A percentile compares a stretch with the other conserved stretches of the same genome.
phyloP scores from a whole-genome alignment of 225 moss, liverwort and hornwort species.

The Rhytidiadelphus loreus region DNA sequence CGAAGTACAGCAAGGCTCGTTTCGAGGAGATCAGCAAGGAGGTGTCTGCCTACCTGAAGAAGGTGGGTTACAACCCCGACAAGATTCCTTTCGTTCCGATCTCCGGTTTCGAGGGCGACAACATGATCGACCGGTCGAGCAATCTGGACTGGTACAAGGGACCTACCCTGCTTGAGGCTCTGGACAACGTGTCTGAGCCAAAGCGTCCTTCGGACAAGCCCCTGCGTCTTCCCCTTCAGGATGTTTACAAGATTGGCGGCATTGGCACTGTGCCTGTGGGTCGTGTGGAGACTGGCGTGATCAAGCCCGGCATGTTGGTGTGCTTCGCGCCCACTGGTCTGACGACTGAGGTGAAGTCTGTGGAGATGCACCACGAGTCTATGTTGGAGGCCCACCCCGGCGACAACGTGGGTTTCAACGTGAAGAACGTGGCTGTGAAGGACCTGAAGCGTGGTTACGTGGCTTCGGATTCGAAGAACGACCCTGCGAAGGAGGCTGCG shows the following conservation, averaged over 20 bases:
- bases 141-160: conserved; percentile 65
- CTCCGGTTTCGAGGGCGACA: conserved; percentile 49
- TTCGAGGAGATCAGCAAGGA: conserved; percentile 51
- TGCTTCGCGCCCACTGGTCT: neutral
- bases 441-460: conserved; percentile 47
- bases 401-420: conserved; percentile 24
- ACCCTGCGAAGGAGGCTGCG: conserved; percentile 49
- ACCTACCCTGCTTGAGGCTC: conserved; percentile 30
- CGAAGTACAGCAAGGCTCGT: conserved; percentile 58
- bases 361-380: conserved; percentile 64
- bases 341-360: conserved; percentile 6
- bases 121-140: conserved; percentile 47
- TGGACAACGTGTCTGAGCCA: conserved; percentile 43
- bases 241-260: conserved; percentile 63
- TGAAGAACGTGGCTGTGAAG: conserved; percentile 38
- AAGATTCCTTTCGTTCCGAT: conserved; percentile 51
- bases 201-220: conserved; percentile 63
- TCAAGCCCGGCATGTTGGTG: neutral
- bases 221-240: conserved; percentile 39
- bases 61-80: conserved; percentile 51
- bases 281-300: neutral
- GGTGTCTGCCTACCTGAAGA: conserved; percentile 49
- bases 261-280: neutral
- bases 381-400: conserved; percentile 43
- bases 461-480: conserved; percentile 51